phyloP scores from a whole-genome alignment of 306 rosid species.

The Quercus aquifolioides region DNA sequence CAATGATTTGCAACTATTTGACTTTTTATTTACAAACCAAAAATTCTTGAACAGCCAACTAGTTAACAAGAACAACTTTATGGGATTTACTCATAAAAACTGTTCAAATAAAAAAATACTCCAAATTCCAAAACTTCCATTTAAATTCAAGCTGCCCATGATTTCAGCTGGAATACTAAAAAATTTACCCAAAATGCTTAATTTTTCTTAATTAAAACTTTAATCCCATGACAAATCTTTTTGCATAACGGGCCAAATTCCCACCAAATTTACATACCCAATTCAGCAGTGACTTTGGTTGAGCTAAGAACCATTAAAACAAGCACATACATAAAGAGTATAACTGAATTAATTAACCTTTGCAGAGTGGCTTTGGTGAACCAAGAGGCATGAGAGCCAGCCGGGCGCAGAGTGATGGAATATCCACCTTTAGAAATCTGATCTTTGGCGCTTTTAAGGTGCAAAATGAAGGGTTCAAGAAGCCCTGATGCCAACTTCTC shows the following conservation, averaged over 20 bases:
- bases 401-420: conserved; percentile 79
- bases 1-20: neutral
- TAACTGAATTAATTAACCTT: conserved; percentile 36
- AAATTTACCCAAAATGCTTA: neutral
- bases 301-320: neutral
- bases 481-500: conserved; percentile 93
- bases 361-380: conserved; percentile 96
- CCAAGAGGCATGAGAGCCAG: conserved; percentile 57
- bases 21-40: neutral
- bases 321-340: neutral
- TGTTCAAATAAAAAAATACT: neutral
- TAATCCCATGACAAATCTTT: neutral
- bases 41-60: neutral
- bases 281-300: neutral
- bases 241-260: neutral
- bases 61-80: neutral
- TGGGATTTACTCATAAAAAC: neutral
- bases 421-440: conserved; percentile 99
- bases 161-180: neutral
- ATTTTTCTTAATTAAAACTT: neutral
- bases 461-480: conserved; percentile 79
- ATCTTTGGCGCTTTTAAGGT: conserved; percentile 79
- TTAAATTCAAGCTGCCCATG: neutral
- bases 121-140: neutral
- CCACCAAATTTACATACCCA: neutral